Evolutionary conservation across 768 basidiomycete species (phyloP), one percentile per base, ranked within the genome.

Genomic region (Leucocoprinus birnbaumii): DNA sequence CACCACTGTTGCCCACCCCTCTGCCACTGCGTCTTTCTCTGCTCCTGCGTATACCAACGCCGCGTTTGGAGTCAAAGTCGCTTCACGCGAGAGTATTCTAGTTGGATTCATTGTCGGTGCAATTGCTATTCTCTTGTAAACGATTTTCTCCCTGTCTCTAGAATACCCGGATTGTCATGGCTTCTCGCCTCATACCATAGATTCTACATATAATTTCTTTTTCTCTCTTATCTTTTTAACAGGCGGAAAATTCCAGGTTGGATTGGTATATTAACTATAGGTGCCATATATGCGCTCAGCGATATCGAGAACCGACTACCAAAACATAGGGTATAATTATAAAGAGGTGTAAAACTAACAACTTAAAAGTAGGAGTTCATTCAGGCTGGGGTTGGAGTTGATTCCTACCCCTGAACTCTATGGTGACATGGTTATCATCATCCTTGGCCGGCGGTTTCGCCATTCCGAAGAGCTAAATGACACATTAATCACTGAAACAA

Each of bases 381-480:
- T 38, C 4, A 50, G 34, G n/a, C 8, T 3, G 27, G 18, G 14
- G n/a, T 31, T 52, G 27, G 9, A 19, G 6, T 44, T 43, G 6
- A 21, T 25, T 16, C 2, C 3, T 26, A 5, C 19, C 19, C 48
- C 11, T 50, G 35, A 48, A 48, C 27, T 48, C 46, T 27, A 48
- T 21, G 22, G 3, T 24, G 19, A 38, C 48, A 38, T 14, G 21
- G 38, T 38, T 24, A 38, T 35, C 42, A 13, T 52, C 27, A 31
- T 31, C 31, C 18, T 52, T 52, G 5, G 41, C 11, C 13, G 43
- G 31, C 24, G 57, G 48, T 14, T 43, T 49, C 18, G 53, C 46
- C 69, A 76, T 73, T 16, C 72, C 73, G 51, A 75, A 76, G 47
- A 76, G 70, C 70, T 74, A 47, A 19, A 40, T 25, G n/a, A 31